Conservation (phyloP, 192 early-diverging fungal species). For the Powellomyces hirtus region DNA sequence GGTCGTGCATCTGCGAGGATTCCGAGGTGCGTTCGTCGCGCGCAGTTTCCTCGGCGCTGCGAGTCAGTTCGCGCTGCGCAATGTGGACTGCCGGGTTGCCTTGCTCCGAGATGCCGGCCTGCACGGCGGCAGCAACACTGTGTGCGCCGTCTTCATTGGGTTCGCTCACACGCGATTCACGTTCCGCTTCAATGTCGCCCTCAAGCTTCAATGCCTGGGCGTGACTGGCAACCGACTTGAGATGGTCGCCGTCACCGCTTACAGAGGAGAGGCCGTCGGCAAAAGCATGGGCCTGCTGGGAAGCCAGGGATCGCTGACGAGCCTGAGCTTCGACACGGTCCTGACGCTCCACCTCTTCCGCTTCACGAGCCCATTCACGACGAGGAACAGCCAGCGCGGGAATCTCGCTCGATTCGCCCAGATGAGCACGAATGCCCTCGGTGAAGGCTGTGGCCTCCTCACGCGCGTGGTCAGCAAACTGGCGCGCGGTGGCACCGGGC, state of each 20-base stretch:
- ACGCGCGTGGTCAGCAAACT: not conserved
- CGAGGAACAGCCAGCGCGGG: conserved; percentile 11
- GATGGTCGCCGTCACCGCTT: not conserved
- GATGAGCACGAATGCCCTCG: conserved; percentile 15
- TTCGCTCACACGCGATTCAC: not conserved
- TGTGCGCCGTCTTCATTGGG: not conserved
- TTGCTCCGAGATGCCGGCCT: not conserved
- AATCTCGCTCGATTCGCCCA: conserved; percentile 9
- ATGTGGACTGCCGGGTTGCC: not conserved
- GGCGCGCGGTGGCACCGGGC: conserved; percentile 20
- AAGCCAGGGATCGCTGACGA: not conserved
- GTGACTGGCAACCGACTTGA: conserved; percentile 5
- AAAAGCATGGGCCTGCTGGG: conserved; percentile 10
- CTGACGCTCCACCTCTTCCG: conserved; percentile 12
- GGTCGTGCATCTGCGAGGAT: not conserved
- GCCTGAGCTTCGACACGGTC: not conserved
- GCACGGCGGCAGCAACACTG: not conserved
- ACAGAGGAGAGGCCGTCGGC: not conserved
- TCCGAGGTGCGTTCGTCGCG: conserved; percentile 4
- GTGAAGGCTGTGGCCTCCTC: conserved; percentile 17
- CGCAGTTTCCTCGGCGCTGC: conserved; percentile 1
- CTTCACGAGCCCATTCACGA: conserved; percentile 14
- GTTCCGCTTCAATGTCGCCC: not conserved
- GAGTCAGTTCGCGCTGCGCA: conserved; percentile 1
- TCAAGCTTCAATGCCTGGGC: not conserved